These are phyloP conservation scores for Salicornia ramosissima DNA, from an alignment of 148 eudicot species.

Conservation along the genomic window DNA sequence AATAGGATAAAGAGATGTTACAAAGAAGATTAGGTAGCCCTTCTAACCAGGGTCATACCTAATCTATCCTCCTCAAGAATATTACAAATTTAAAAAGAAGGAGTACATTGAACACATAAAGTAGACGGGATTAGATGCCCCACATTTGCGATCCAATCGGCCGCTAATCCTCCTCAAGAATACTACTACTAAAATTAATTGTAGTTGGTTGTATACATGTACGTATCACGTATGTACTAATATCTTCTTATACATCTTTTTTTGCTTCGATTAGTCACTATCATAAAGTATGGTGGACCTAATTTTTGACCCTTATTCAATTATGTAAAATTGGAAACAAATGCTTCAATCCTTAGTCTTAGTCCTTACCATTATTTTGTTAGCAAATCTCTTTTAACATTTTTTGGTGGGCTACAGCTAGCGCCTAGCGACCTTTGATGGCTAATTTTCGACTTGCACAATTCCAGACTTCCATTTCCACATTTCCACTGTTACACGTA, in stretches of 20 bases:
- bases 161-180: no score
- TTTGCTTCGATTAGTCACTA: conserved; percentile 24
- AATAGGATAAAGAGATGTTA: no score
- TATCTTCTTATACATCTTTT: neutral
- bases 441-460: conserved; percentile 11
- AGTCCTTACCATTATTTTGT: conserved; percentile 12
- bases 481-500: no score
- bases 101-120: no score
- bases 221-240: no score
- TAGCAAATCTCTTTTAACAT: conserved; percentile 7
- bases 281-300: conserved; percentile 24
- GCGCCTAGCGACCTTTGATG: conserved; percentile 2
- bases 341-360: conserved; percentile 14
- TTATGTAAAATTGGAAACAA: conserved; percentile 9
- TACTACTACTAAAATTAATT: neutral
- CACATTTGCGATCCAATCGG: no score
- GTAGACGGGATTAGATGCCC: no score
- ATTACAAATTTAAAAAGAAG: no score
- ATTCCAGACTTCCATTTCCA: no score
- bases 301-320: conserved; percentile 1
- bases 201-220: conserved; percentile 20
- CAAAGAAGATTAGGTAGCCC: no score
- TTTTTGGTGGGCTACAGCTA: conserved; percentile 2
- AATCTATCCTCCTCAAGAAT: no score
- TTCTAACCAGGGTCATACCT: no score